A percentile compares a stretch with the other conserved stretches of the same genome.
phyloP scores from a whole-genome alignment of 2,329 filamentous ascomycete genomes.

The Alternaria gaisen region DNA sequence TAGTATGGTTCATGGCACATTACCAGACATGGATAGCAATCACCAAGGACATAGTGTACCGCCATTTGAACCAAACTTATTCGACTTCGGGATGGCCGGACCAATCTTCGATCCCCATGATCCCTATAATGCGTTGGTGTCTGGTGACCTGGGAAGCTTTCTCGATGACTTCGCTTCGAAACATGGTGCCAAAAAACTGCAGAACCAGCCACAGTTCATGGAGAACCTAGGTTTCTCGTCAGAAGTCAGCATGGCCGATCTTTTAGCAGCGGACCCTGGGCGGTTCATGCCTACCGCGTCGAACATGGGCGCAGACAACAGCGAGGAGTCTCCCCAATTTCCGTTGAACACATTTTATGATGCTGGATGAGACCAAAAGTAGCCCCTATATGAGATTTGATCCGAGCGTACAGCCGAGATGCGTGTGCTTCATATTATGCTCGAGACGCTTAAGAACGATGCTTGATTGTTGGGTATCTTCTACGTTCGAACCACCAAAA shows the following conservation, averaged over 20 bases:
- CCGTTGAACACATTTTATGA: slow-evolving; percentile 35
- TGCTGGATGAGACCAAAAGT: slow-evolving; percentile 11
- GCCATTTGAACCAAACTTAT: slow-evolving; percentile 15
- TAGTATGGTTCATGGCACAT: slow-evolving; percentile 29
- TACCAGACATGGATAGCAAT: slow-evolving; percentile 31
- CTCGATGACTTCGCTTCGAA: slow-evolving; percentile 67
- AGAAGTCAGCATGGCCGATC: slow-evolving; percentile 66
- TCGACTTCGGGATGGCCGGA: slow-evolving; percentile 11
- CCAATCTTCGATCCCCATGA: slow-evolving; percentile 17
- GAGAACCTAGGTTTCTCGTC: slow-evolving; percentile 71
- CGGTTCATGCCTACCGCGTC: slow-evolving; percentile 50
- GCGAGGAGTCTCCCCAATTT: slow-evolving; percentile 27
- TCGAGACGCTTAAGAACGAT: background rate
- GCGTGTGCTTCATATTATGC: background rate
- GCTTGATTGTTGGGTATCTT: slow-evolving; percentile 1
- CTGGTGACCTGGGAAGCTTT: slow-evolving; percentile 58
- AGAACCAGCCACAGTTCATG: slow-evolving; percentile 70
- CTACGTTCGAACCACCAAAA: slow-evolving; percentile 1
- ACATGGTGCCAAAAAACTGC: slow-evolving; percentile 62
- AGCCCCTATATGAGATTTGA: background rate
- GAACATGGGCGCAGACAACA: slow-evolving; percentile 33
- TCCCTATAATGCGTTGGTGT: slow-evolving; percentile 46
- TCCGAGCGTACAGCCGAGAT: background rate
- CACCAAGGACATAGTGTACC: slow-evolving; percentile 6
- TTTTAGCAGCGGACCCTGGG: slow-evolving; percentile 48